A percentile compares a stretch with the other conserved stretches of the same genome.
phyloP scores from a whole-genome alignment of 371 early-diverging fungal genomes.

The Apophysomyces variabilis region DNA sequence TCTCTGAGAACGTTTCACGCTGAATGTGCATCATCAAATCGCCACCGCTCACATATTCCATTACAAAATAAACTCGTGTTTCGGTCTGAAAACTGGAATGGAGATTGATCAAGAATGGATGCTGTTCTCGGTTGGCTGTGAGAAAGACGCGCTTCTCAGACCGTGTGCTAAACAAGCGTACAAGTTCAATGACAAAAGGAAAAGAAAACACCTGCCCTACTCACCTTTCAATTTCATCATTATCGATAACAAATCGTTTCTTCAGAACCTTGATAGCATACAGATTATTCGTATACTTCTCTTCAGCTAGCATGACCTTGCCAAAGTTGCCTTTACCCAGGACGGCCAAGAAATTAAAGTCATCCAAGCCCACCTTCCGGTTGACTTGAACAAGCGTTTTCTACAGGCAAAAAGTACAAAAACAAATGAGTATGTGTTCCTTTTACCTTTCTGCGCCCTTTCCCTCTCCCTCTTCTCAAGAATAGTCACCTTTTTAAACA shows the following conservation, averaged over 20 bases:
- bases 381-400: neutral
- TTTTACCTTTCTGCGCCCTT: neutral
- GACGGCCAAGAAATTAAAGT: conserved; percentile 94
- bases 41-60: conserved; percentile 99
- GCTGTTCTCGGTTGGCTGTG: conserved; percentile 85
- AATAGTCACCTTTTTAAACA: neutral
- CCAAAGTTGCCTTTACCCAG: conserved; percentile 99
- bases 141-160: conserved; percentile 95
- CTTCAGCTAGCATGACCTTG: conserved; percentile 97
- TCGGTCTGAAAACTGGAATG: conserved; percentile 97
- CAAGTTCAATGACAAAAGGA: neutral
- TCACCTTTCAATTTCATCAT: conserved; percentile 89
- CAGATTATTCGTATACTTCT: conserved; percentile 78
- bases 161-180: conserved; percentile 58
- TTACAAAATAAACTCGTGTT: conserved; percentile 95
- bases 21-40: conserved; percentile 99
- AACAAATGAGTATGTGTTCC: neutral
- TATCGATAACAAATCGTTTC: conserved; percentile 93
- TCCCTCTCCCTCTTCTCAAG: no score
- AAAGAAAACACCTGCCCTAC: neutral
- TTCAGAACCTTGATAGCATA: conserved; percentile 98
- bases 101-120: conserved; percentile 96
- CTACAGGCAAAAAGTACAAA: conserved; percentile 20
- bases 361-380: conserved; percentile 58
- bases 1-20: conserved; percentile 84